Evolutionary conservation across 768 basidiomycete species (phyloP), one percentile per base, ranked within the genome.

Genomic region (Hortiboletus campestris): DNA sequence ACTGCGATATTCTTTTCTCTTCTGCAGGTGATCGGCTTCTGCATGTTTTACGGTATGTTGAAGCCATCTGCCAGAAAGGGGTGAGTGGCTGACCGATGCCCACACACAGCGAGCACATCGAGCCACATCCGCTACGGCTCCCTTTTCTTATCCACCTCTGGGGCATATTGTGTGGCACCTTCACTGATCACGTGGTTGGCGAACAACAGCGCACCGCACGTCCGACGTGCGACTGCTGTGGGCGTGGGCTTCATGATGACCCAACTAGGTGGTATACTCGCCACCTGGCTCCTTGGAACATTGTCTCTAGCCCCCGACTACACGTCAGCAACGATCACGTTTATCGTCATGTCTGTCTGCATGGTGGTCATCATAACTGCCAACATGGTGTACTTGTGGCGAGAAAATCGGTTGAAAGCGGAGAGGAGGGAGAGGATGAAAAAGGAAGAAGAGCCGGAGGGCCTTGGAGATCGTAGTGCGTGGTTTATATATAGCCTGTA

Each of bases 131-230:
- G 78, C 58, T 86, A 87, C 49, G 80, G 72, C 17, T 80, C 80
- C 12, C 73, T 87, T 1, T 85, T 85, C 74, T 70, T 85, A 45
- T 76, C 76, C 7, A 73, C 85, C n/a, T 62, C 79, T 0, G 83
- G 85, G 13, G 71, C 76, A 0, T 85, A 84, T 66, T 69, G 35
- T 14, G 13, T 14, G 36, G 36, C 36, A 5, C 36, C 36, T 17
- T 14, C 36, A 16, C 2, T 6, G 8, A 36, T 16, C 6, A 36
- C 36, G 16, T 36, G 36, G 36, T 6, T 36, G 16, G 36, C 36
- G 3, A 36, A 36, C 36, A 36, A 36, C 16, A 36, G 36, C 36
- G 36, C 36, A 16, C 36, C 36, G 17, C 36, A 36, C 17, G 4
- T 36, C 36, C 4, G 36, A 9, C 36, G 36, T 8, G 36, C 36